Conservation (phyloP, 2,329 filamentous ascomycete species). For the Nothomitra cinnamomea region DNA sequence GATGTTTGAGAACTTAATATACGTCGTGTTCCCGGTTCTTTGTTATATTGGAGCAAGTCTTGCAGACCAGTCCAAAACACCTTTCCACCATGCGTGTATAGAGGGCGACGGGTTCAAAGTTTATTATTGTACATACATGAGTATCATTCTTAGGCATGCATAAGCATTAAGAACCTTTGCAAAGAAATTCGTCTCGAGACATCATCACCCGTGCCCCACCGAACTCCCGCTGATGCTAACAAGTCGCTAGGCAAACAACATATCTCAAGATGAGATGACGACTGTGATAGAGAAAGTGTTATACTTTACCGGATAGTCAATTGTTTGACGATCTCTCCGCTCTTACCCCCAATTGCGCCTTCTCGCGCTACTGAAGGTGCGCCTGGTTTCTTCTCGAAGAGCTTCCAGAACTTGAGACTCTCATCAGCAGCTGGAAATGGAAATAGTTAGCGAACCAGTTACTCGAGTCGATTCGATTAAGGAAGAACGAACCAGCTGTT, state of each 20-base stretch:
- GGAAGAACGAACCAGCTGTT: constrained; percentile 50
- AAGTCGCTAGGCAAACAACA: too few relatives aligned
- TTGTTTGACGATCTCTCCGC: constrained; percentile 70
- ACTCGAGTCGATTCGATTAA: neutral
- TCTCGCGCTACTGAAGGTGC: constrained; percentile 43
- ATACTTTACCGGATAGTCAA: constrained; percentile 68
- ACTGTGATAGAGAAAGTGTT: neutral
- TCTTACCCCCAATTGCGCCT: constrained; percentile 57
- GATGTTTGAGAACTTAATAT: too few relatives aligned
- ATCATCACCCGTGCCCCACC: neutral
- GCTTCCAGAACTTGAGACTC: constrained; percentile 98
- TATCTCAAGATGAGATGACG: neutral
- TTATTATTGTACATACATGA: neutral
- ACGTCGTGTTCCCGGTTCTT: too few relatives aligned
- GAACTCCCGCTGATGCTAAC: neutral
- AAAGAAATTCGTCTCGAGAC: neutral
- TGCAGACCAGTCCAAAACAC: too few relatives aligned
- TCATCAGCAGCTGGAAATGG: constrained; percentile 60
- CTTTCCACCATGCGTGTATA: too few relatives aligned
- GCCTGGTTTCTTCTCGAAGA: constrained; percentile 96
- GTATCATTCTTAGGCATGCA: neutral
- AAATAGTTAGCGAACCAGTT: constrained; percentile 14
- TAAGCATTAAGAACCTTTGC: neutral
- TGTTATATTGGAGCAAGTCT: too few relatives aligned
- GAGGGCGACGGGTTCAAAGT: neutral